Evolutionary conservation across 2,329 filamentous ascomycete genomes (phyloP).

Genomic region (Cercospora sojina): DNA sequence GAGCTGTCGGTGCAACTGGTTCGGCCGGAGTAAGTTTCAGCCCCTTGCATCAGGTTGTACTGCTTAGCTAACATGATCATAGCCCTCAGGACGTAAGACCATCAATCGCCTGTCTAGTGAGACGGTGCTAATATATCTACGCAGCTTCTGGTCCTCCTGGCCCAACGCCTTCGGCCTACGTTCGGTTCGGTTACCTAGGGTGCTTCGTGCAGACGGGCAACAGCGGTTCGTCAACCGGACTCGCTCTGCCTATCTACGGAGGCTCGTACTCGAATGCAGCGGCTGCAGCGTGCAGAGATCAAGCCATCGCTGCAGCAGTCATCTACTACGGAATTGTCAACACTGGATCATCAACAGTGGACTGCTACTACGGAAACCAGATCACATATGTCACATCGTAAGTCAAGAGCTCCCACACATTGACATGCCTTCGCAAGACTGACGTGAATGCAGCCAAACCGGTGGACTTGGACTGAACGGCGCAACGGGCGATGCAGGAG

Average conservation of each 20-base stretch:
- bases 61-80: background rate
- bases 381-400: slow-evolving; percentile 31
- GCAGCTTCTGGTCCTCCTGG: slow-evolving; percentile 13
- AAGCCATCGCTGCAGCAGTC: background rate
- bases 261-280: slow-evolving; percentile 23
- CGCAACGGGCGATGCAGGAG: slow-evolving; percentile 24
- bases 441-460: slow-evolving; percentile 1
- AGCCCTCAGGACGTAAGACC: slow-evolving; percentile 8
- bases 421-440: background rate
- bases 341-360: slow-evolving; percentile 23
- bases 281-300: slow-evolving; percentile 6
- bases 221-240: slow-evolving; percentile 24
- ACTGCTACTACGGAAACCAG: slow-evolving; percentile 35
- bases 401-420: background rate
- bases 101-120: background rate
- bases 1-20: slow-evolving; percentile 5
- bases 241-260: slow-evolving; percentile 28
- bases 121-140: background rate
- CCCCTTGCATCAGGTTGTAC: background rate
- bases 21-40: background rate
- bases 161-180: slow-evolving; percentile 14
- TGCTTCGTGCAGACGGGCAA: slow-evolving; percentile 35
- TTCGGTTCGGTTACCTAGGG: slow-evolving; percentile 32
- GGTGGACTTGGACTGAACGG: slow-evolving; percentile 8
- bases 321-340: slow-evolving; percentile 35